Conservation (phyloP, 2,329 filamentous ascomycete genomes). For the Trichoderma semiorbis region DNA sequence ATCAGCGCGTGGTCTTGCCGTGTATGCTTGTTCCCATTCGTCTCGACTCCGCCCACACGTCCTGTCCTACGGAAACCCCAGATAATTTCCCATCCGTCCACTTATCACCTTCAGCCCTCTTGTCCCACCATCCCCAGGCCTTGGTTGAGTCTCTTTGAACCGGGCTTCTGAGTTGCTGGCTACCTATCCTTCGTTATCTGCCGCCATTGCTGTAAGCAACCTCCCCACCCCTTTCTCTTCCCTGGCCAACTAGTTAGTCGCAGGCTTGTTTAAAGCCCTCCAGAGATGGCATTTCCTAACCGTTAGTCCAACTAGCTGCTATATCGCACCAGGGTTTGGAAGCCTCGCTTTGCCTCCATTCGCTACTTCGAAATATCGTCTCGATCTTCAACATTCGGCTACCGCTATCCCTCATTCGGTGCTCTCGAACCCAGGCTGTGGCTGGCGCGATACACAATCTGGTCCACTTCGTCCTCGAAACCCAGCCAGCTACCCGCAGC, state of each 20-base stretch:
- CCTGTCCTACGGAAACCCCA: constrained; percentile 27
- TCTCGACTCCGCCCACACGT: constrained; percentile 9
- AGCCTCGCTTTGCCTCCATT: background rate
- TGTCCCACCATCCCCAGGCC: constrained; percentile 28
- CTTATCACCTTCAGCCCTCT: constrained; percentile 28
- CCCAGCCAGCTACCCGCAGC: background rate
- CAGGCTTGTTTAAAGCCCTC: background rate
- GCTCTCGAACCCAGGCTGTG: background rate
- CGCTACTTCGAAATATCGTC: background rate
- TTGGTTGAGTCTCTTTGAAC: constrained; percentile 3
- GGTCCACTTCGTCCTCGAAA: background rate
- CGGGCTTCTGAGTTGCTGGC: constrained; percentile 22
- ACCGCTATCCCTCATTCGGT: background rate
- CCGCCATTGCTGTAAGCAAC: constrained; percentile 16
- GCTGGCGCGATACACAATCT: background rate
- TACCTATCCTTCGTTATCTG: constrained; percentile 23
- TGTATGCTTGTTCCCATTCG: constrained; percentile 13
- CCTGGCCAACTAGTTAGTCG: background rate
- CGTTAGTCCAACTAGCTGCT: background rate
- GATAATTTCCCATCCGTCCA: constrained; percentile 25
- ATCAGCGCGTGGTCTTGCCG: constrained; percentile 13
- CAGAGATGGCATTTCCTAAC: background rate
- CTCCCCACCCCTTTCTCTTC: background rate
- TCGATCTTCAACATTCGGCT: background rate
- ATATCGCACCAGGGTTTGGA: background rate